These are phyloP conservation scores for Rutidosis leptorrhynchoides DNA, from an alignment of 129 eudicot genomes.

Conservation along the genomic window DNA sequence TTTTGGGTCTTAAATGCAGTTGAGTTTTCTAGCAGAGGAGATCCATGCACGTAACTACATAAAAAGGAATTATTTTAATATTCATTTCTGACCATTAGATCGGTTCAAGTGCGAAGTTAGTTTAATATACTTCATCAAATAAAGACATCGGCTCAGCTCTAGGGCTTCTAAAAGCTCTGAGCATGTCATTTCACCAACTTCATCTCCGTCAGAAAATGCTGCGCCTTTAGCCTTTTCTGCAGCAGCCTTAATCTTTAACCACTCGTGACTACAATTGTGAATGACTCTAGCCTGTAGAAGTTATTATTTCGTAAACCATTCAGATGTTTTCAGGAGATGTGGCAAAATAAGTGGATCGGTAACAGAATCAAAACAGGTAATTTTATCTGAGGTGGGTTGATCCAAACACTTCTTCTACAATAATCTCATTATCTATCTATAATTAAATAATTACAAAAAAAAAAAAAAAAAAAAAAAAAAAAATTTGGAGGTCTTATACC, in stretches of 20 bases:
- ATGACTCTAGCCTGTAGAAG: constrained; percentile 85
- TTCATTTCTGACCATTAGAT: constrained; percentile 12
- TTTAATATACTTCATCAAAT: constrained; percentile 67
- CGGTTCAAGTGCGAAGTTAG: constrained; percentile 3
- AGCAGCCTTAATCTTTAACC: constrained; percentile 93
- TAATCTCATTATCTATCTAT: background rate
- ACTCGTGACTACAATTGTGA: constrained; percentile 79
- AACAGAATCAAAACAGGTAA: background rate
- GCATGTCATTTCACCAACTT: constrained; percentile 92
- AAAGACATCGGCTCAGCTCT: constrained; percentile 92
- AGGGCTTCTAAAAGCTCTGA: constrained; percentile 98
- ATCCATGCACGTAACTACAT: constrained; percentile 92
- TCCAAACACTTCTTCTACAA: background rate
- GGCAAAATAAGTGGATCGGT: background rate
- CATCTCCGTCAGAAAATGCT: constrained; percentile 73
- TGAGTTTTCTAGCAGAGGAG: constrained; percentile 78
- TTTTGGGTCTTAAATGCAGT: constrained; percentile 68
- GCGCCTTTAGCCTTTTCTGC: constrained; percentile 84
- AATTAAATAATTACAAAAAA: background rate
- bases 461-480: background rate
- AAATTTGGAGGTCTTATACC: background rate
- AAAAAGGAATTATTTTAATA: constrained; percentile 6
- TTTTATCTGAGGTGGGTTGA: background rate
- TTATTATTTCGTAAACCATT: constrained; percentile 4
- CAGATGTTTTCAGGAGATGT: constrained; percentile 12